Base-by-base conservation (phyloP, 2,329 filamentous ascomycete species). In the Cordyceps cateniannulata region DNA sequence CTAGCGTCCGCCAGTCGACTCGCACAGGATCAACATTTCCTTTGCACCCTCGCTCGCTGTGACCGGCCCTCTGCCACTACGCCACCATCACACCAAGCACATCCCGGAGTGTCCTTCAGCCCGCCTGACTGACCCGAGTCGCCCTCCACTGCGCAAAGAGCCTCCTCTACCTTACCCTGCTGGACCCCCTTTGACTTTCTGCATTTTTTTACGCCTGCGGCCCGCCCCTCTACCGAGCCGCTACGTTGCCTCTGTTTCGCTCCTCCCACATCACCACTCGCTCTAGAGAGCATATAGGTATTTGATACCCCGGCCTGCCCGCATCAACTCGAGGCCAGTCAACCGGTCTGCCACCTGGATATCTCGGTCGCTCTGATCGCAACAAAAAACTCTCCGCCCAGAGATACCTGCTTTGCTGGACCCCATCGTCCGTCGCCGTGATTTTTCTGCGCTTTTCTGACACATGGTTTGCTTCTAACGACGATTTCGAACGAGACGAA, bases 401-500 rank as follows among this genome's bases (percentile, higher is more conserved):
- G 14, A 22, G 24, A 50, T 18, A 42, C n/a, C 14, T 42, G 5
- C n/a, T 32, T 32, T 51, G 56, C 47, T 16, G 29, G 5, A 14
- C 16, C 27, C n/a, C n/a, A 16, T 40, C 54, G 20, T 4, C 9
- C 18, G 16, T 9, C n/a, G n/a, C n/a, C n/a, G 20, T 47, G 40
- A n/a, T 24, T 24, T 24, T 22, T 47, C n/a, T 24, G 42, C 27
- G 32, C 24, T 24, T 59, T 24, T 44, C 3, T 35, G 54, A 48
- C 54, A 32, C 29, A n/a, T 12, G 25, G 29, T 25, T 44, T 38
- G 18, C 44, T n/a, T 51, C 42, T 59, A n/a, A 44, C 44, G 16
- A 59, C 56, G 56, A 59, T 20, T 59, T 59, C 47, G 47, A 51
- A 48, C 56, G 56, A 59, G 45, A 59, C 56, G 56, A 59, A 20